phyloP scores from a whole-genome alignment of 73 alveolate species.

The Paramecium sexaurelia region DNA sequence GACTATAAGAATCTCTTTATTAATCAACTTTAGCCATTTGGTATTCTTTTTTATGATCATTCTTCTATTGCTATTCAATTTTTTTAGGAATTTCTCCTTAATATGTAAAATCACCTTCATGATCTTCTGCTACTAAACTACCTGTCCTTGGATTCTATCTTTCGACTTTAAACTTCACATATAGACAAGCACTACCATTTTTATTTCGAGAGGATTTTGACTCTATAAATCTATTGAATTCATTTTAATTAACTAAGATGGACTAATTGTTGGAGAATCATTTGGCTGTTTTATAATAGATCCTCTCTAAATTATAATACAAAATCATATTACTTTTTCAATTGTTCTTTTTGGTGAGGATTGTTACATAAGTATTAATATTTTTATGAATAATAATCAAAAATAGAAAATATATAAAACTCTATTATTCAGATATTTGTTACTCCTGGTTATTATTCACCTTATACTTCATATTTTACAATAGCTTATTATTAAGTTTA shows the following conservation, averaged over 20 bases:
- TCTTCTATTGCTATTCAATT: background rate
- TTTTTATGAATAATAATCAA: conserved; percentile 74
- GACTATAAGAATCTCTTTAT: background rate
- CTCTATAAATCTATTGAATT: background rate
- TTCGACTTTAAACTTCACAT: background rate
- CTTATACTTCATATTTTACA: background rate
- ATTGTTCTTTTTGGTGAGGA: background rate
- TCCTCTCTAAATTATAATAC: background rate
- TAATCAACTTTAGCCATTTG: background rate
- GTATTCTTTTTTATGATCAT: background rate
- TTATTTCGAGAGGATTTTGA: background rate
- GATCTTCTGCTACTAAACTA: background rate
- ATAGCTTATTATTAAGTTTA: background rate
- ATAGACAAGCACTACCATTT: background rate
- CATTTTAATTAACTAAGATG: background rate
- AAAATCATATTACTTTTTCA: background rate
- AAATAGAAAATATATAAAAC: background rate
- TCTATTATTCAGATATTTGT: background rate
- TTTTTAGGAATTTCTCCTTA: background rate
- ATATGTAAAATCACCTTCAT: background rate
- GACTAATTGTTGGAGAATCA: background rate
- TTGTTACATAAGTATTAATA: background rate
- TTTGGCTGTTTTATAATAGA: background rate
- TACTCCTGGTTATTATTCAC: background rate
- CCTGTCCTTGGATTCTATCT: background rate